Base-by-base conservation (phyloP, 2,329 filamentous ascomycete genomes). In the Aotearoamyces nothofagi region DNA sequence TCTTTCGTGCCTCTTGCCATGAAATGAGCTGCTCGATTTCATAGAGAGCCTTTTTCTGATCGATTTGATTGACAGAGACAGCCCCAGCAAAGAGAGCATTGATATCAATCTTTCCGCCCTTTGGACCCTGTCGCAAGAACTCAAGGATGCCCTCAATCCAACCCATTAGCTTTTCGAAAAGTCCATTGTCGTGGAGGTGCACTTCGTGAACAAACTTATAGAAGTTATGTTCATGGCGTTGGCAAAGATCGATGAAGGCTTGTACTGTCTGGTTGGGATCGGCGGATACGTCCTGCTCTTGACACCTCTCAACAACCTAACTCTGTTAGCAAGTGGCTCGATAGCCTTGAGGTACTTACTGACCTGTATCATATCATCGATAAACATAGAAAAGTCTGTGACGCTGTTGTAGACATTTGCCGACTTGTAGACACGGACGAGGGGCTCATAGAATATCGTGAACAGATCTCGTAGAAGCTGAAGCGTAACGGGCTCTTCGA, bases 181-280 rank as follows among this genome's bases (percentile, higher is more conserved):
- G 69, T 1, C 90, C 90, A 38, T 98, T 92, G 51, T 98, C 90
- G 45, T 98, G 87, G 5, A 81, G 75, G 49, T 98, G 90, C 1
- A 98, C 87, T 55, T 98, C 90, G 52, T 98, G 90, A 3, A 98
- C 79, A 51, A 98, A 98, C 52, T 93, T 96, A 66, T 96, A 98
- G 50, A 98, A 87, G 55, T 92, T 92, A 50, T 92, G 74, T 54
- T 98, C 83, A 51, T 98, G 90, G 24, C 90, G 73, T 40, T 82
- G 78, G 53, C 90, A 98, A 13, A 98, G 67, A 48, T 98, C 90
- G 46, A 98, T 98, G 48, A 98, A 98, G 10, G 84, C 78, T 51
- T 98, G 90, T 1, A 98, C 90, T 0, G 90, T 98, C 58, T 94
- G 86, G 51, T 98, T 98, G 4, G 90, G 90, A 50, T 98, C 90